Base-by-base conservation (phyloP, 2,329 filamentous ascomycete genomes). In the Fusarium goolgardi region DNA sequence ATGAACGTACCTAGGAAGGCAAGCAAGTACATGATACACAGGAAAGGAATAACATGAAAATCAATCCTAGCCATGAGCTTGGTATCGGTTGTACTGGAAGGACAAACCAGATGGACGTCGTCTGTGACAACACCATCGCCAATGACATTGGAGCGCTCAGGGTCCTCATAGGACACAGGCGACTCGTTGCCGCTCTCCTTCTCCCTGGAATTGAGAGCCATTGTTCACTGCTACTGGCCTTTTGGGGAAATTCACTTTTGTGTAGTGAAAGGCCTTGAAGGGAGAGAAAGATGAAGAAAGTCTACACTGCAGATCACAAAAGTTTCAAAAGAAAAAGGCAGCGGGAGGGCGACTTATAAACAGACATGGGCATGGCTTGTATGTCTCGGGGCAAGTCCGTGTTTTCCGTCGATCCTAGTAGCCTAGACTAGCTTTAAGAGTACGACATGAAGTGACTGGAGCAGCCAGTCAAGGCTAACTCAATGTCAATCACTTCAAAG, bases 1-100 rank as follows among this genome's bases (percentile, higher is more conserved):
- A 21, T 32, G 8, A 3, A 68, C 78, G 61, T 61, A 82, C 80
- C 88, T 50, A 92, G 79, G 73, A 92, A 92, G 37, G 90, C 89
- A 49, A 91, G 81, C 40, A 91, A 79, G 75, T 92, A 93, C 76
- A 94, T 82, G 63, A 94, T 81, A 75, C 87, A 90, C 55, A 95
- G 82, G 69, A 90, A 91, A 1, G 92, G 92, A 53, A 95, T 81
- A 52, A 95, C 84, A 69, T 86, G 88, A 67, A 88, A 76, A 76
- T 94, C 92, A 74, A 94, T 89, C 78, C 89, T 91, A 64, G 84
- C 78, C 80, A 92, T 85, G 61, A 95, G 82, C 72, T 82, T 86
- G 67, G 83, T 81, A 80, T 93, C 90, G 4, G 86, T 88, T 6
- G 85, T 88, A 75, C 85, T 82, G 53, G 83, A 70, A 34, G 86